Evolutionary conservation across 257 asterid species (phyloP).

Genomic region (Datura wrightii): DNA sequence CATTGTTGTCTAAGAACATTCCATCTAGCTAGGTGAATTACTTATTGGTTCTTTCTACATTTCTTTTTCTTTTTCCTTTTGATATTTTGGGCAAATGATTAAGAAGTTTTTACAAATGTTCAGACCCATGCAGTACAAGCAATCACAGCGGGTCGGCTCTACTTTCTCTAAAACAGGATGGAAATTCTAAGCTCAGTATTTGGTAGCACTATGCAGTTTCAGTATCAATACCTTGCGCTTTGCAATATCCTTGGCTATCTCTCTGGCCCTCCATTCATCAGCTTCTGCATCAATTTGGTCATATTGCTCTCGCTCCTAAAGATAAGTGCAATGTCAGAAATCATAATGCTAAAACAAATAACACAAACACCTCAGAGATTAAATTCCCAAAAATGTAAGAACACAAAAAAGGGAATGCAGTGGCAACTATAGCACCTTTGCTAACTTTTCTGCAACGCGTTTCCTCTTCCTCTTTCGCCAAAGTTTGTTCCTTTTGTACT

Average conservation of each 20-base stretch:
- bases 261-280: conserved; percentile 92
- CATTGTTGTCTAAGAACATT: conserved; percentile 13
- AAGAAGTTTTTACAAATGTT: not conserved
- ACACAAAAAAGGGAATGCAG: not conserved
- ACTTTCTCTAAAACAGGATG: not conserved
- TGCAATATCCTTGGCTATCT: conserved; percentile 86
- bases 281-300: conserved; percentile 79
- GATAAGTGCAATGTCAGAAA: conserved; percentile 30
- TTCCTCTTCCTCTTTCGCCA: conserved; percentile 89
- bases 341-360: not conserved
- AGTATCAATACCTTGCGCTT: conserved; percentile 65
- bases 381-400: not conserved
- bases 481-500: conserved; percentile 79
- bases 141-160: not conserved
- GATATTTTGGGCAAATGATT: not conserved
- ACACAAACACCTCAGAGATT: conserved; percentile 4
- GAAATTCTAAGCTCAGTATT: not conserved
- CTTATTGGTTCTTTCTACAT: not conserved
- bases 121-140: not conserved
- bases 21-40: not conserved
- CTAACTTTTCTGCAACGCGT: conserved; percentile 62
- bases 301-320: conserved; percentile 70
- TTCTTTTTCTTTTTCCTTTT: not conserved
- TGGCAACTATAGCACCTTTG: conserved; percentile 51
- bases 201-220: not conserved